phyloP scores from a whole-genome alignment of 2,329 filamentous ascomycete genomes.

The Aplosporella prunicola region DNA sequence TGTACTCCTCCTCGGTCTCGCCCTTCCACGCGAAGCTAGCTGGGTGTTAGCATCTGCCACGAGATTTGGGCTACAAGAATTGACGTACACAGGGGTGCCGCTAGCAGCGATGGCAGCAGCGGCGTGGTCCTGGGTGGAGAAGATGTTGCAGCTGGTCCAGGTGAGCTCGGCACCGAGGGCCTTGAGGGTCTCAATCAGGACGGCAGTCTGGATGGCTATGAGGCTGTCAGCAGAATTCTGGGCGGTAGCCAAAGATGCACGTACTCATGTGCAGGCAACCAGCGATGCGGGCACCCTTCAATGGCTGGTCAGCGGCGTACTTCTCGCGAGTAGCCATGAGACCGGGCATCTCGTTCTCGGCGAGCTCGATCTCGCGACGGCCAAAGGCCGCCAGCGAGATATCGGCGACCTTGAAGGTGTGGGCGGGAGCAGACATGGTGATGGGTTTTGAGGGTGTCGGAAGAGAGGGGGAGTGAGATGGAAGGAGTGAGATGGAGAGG shows the following conservation, averaged over 20 bases:
- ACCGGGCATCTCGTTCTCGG: conserved; percentile 88
- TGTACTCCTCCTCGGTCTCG: conserved; percentile 99
- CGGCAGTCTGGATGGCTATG: conserved; percentile 88
- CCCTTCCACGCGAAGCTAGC: conserved; percentile 63
- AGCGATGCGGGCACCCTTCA: conserved; percentile 89
- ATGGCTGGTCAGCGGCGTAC: conserved; percentile 87
- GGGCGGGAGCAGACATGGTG: conserved; percentile 65
- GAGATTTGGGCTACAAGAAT: conserved; percentile 50
- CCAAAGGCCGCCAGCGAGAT: conserved; percentile 94
- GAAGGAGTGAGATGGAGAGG: conserved; percentile 14
- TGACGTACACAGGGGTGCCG: conserved; percentile 68
- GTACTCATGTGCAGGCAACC: conserved; percentile 96
- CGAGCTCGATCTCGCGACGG: conserved; percentile 97
- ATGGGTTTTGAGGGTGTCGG: conserved; percentile 15
- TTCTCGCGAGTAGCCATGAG: conserved; percentile 89
- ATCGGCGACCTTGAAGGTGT: conserved; percentile 98
- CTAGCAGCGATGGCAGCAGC: conserved; percentile 92
- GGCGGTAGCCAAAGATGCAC: conserved; percentile 19
- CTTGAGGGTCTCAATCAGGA: conserved; percentile 96
- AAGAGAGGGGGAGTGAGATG: conserved; percentile 14
- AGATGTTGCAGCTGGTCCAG: conserved; percentile 99
- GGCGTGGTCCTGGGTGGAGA: conserved; percentile 97
- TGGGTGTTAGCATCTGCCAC: neutral
- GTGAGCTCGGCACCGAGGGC: conserved; percentile 95
- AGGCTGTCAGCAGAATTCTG: conserved; percentile 16